phyloP scores from a whole-genome alignment of 2,329 filamentous ascomycete genomes.

The Diaporthe sp. region DNA sequence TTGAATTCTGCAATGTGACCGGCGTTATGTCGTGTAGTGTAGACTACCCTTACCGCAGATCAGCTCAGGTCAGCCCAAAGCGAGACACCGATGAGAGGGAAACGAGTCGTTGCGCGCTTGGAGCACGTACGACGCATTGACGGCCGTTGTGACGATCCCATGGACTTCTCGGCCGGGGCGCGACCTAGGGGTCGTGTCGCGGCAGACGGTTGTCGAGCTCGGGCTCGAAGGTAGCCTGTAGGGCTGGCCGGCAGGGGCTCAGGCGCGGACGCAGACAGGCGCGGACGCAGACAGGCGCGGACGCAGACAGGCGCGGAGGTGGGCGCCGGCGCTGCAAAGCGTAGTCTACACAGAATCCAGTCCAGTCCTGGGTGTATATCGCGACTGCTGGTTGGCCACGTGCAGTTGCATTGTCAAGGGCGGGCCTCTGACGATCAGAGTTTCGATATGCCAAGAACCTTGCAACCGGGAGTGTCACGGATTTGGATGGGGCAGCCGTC shows the following conservation, averaged over 20 bases:
- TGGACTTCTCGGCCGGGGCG: background rate
- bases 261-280: background rate
- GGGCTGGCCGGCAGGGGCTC: conserved; percentile 10
- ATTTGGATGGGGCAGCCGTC: conserved; percentile 20
- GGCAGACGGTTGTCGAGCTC: background rate
- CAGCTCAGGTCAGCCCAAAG: background rate
- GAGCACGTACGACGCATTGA: conserved; percentile 11
- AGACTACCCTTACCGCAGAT: background rate
- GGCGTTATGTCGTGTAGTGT: background rate
- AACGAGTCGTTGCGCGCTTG: conserved; percentile 18
- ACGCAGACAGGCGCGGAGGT: background rate
- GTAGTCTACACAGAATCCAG: background rate
- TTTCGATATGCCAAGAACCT: conserved; percentile 32
- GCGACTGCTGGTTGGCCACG: conserved; percentile 3
- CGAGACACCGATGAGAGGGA: background rate
- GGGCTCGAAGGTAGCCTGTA: no score
- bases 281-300: background rate
- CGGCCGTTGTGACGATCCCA: background rate
- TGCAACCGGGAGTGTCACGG: conserved; percentile 33
- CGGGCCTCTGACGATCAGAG: conserved; percentile 23
- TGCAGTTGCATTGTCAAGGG: conserved; percentile 9
- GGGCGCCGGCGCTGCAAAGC: background rate
- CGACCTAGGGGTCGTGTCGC: background rate
- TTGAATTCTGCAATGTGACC: background rate
- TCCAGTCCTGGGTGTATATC: background rate